Base-by-base conservation (phyloP, 768 basidiomycete species). In the Leccinum disarticulatum region DNA sequence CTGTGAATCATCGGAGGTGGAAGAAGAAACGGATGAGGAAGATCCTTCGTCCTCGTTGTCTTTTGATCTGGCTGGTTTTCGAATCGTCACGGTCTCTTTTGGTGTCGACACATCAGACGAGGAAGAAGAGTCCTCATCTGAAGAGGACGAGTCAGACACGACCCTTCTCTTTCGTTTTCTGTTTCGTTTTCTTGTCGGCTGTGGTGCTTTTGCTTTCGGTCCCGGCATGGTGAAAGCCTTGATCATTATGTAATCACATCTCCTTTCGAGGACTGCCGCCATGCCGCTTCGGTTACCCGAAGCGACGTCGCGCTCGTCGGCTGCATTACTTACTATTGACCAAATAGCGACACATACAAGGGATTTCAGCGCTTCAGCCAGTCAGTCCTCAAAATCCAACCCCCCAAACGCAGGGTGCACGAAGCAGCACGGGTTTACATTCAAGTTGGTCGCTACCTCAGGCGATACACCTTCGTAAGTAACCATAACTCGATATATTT, bases 91-190 rank as follows among this genome's bases (percentile, higher is more conserved):
- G 10, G 51, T 63, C 22, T 55, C 33, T 4, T 54, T 33, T 6
- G 49, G 48, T 17, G 55, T 59, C 13, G 66, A 69, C 14, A 49
- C 50, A 15, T 63, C 61, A 11, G 64, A 65, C 15, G 63, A 64
- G 28, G 64, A 64, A n/a, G 63, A 64, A 27, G 66, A 56, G 27
- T 60, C 56, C 1, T 65, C 64, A 22, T 77, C 79, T 10, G 79
- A 83, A 25, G 78, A 79, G 1, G 77, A 78, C 2, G 76, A 75
- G 9, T 78, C 74, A 0, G 78, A 81, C 0, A 68, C 74, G 10
- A 80, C 74, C 54, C 82, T 78, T 77, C 83, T 77, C 63, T 84
- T 84, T 17, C 83, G 76, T 66, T 86, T 85, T 61, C 83, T 77
- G 35, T 72, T 78, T 52, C 83, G 71, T 70, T 81, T 83, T 64